phyloP scores from a whole-genome alignment of 2,329 filamentous ascomycete species.

The Cadophora sp. region DNA sequence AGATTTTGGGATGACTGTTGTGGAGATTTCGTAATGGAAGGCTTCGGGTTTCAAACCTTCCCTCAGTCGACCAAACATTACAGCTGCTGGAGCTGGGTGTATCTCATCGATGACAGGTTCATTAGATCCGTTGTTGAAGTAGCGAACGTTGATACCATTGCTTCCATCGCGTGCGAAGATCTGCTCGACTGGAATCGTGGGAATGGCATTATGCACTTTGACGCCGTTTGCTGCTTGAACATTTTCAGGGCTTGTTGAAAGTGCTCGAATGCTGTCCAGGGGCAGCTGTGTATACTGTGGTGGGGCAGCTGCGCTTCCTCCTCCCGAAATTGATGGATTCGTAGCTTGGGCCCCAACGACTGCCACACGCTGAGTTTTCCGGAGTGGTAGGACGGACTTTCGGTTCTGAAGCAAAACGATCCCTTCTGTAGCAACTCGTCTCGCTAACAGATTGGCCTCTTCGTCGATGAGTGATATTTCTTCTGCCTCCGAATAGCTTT shows the following conservation, averaged over 20 bases:
- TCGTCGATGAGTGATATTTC: slow-evolving; percentile 24
- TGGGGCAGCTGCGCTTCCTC: slow-evolving; percentile 37
- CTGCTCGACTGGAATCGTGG: background rate
- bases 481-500: slow-evolving; percentile 16
- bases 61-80: slow-evolving; percentile 16
- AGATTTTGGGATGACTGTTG: slow-evolving; percentile 12
- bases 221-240: background rate
- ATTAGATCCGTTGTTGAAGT: background rate
- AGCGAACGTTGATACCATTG: background rate
- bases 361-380: slow-evolving; percentile 48
- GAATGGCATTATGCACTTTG: background rate
- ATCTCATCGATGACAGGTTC: background rate
- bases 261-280: background rate
- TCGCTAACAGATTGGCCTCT: slow-evolving; percentile 53
- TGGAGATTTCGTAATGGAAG: slow-evolving; percentile 11
- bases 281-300: slow-evolving; percentile 29
- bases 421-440: slow-evolving; percentile 55
- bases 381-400: slow-evolving; percentile 58
- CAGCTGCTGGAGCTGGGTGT: background rate
- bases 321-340: slow-evolving; percentile 31
- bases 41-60: background rate
- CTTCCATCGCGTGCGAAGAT: background rate
- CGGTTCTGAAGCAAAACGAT: slow-evolving; percentile 71
- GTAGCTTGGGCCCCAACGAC: slow-evolving; percentile 51
- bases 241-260: background rate